Evolutionary conservation across 2,329 filamentous ascomycete species (phyloP), one percentile per base, ranked within the genome.

Genomic region (Blumeriella jaapii): DNA sequence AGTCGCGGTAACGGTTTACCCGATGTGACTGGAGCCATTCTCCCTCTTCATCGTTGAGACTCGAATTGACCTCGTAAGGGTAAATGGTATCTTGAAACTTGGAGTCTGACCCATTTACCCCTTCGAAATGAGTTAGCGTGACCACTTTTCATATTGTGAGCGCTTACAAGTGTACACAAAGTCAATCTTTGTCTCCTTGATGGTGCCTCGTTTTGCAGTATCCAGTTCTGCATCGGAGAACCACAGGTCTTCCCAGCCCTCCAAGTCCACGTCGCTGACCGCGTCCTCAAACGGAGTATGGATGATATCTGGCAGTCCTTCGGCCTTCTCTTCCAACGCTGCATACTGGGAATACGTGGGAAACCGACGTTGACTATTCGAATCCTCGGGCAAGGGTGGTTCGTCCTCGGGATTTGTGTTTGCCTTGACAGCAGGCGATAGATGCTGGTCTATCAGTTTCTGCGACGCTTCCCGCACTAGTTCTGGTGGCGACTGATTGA

Each of bases 201-300:
- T 42, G 18, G 49, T 53, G 3, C 55, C 56, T 24, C 52, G 42
- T 30, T 43, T 51, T 10, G 52, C 46, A 6, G 47, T 50, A 20
- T 55, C 45, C 35, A 56, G 60, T 9, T 48, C 42, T 5, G 54
- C 60, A 1, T 55, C 49, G 7, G 59, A 47, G 33, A 60, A 57
- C 60, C 61, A 64, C 8, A 57, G 49, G 36, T 62, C 60, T 40
- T 63, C 59, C 60, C 60, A 62, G 3, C 58, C 59, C 22, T 58
- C 50, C n/a, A 63, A 43, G 14, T 46, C 39, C 5, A 62, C 47
- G 34, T 61, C 58, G 19, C 44, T 40, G 3, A 59, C 57, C 1
- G 59, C 53, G 15, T 58, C 55, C 29, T 61, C 57, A 33, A 63
- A 61, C 8, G 59, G 52, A 36, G 61, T 55, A 34, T 58, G 54